These are phyloP conservation scores for Phalaenopsis hybrid DNA, from an alignment of 116 monocot genomes.

Conservation along the genomic window DNA sequence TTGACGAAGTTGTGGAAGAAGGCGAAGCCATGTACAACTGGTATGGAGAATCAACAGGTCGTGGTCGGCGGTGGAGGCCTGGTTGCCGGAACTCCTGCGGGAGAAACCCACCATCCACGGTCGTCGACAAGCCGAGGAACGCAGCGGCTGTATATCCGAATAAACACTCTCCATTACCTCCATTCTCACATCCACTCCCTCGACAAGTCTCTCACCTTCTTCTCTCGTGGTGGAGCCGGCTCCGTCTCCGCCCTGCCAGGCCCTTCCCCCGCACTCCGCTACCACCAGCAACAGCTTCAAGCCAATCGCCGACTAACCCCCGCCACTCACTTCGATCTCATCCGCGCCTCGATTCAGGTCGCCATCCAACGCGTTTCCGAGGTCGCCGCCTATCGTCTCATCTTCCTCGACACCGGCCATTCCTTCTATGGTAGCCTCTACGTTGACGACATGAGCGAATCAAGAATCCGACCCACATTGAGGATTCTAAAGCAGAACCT, in stretches of 20 bases:
- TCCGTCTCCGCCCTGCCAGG: background rate
- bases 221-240: constrained; percentile 8
- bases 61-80: background rate
- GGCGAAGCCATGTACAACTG: constrained; percentile 40
- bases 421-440: constrained; percentile 78
- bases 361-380: constrained; percentile 66
- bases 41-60: background rate
- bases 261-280: constrained; percentile 1
- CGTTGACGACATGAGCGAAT: constrained; percentile 27
- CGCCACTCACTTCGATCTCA: constrained; percentile 39
- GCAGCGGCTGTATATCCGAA: constrained; percentile 83
- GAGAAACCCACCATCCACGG: constrained; percentile 41
- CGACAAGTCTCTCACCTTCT: constrained; percentile 64
- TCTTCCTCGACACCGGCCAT: constrained; percentile 81
- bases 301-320: constrained; percentile 30
- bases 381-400: constrained; percentile 83
- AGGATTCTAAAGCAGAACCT: constrained; percentile 75
- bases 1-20: constrained; percentile 66
- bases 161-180: constrained; percentile 92
- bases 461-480: constrained; percentile 59
- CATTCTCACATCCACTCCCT: constrained; percentile 61
- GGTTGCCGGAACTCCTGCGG: background rate
- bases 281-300: constrained; percentile 3
- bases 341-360: constrained; percentile 49
- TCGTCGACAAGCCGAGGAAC: constrained; percentile 90